Evolutionary conservation across 495 filamentous ascomycete genomes (phyloP).

Genomic region (Sordaria brevicollis): DNA sequence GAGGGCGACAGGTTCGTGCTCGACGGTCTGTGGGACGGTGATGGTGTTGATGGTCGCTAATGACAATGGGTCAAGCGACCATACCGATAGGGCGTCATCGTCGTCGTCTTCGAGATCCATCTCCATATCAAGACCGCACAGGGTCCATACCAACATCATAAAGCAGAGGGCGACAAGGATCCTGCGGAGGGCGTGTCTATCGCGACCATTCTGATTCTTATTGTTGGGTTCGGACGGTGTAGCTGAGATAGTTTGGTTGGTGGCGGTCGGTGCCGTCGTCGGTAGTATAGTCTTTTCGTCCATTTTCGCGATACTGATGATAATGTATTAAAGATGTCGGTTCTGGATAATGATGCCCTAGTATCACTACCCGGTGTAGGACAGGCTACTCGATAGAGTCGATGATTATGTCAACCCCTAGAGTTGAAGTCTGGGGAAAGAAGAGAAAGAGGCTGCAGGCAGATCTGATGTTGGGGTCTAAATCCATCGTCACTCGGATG

Average conservation of each 20-base stretch:
- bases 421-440: neutral
- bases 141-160: neutral
- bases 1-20: slow-evolving; percentile 47
- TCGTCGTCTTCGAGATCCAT: neutral
- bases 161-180: neutral
- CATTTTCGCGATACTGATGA: neutral
- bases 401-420: neutral
- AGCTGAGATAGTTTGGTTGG: neutral
- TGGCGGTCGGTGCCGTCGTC: neutral
- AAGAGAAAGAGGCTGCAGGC: neutral
- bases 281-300: neutral
- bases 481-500: neutral
- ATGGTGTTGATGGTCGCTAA: neutral
- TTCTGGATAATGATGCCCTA: neutral
- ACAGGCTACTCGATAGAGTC: neutral
- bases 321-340: neutral
- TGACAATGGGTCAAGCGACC: neutral
- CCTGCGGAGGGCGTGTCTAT: neutral
- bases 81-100: neutral
- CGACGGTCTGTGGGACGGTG: neutral
- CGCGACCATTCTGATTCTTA: neutral
- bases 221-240: neutral
- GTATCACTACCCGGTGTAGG: no score
- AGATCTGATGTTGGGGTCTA: neutral
- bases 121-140: neutral